Evolutionary conservation across 2,329 filamentous ascomycete species (phyloP).

Genomic region (Calonectria multiphialidica): DNA sequence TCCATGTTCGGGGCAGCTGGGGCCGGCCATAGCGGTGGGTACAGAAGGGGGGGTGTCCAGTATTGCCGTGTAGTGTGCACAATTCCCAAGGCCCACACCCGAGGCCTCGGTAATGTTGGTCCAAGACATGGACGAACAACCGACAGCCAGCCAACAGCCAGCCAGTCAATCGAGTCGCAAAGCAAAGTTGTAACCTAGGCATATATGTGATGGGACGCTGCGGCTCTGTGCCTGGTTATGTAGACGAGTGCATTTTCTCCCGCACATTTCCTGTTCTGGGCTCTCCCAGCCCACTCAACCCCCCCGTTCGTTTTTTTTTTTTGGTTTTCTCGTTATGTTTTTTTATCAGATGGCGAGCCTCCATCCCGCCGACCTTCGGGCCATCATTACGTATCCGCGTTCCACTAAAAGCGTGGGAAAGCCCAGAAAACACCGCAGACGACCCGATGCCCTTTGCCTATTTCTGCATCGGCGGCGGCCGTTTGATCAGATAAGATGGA

Average conservation of each 20-base stretch:
- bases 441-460: neutral
- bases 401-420: slow-evolving; percentile 11
- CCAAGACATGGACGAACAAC: neutral
- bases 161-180: neutral
- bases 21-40: neutral
- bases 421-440: neutral
- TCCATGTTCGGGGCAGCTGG: neutral
- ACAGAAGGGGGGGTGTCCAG: neutral
- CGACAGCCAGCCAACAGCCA: neutral
- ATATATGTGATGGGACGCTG: neutral
- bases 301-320: neutral
- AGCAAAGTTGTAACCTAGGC: neutral
- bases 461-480: slow-evolving; percentile 7
- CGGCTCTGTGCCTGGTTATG: neutral
- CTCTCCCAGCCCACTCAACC: neutral
- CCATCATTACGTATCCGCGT: slow-evolving; percentile 14
- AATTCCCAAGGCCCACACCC: neutral
- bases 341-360: slow-evolving; percentile 20
- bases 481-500: slow-evolving; percentile 11
- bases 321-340: neutral
- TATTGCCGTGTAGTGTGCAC: neutral
- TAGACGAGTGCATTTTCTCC: neutral
- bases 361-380: slow-evolving; percentile 15
- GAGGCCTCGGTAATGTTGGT: slow-evolving; percentile 17
- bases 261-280: neutral